Conservation (phyloP, 495 filamentous ascomycete genomes). For the Trichoderma virens region DNA sequence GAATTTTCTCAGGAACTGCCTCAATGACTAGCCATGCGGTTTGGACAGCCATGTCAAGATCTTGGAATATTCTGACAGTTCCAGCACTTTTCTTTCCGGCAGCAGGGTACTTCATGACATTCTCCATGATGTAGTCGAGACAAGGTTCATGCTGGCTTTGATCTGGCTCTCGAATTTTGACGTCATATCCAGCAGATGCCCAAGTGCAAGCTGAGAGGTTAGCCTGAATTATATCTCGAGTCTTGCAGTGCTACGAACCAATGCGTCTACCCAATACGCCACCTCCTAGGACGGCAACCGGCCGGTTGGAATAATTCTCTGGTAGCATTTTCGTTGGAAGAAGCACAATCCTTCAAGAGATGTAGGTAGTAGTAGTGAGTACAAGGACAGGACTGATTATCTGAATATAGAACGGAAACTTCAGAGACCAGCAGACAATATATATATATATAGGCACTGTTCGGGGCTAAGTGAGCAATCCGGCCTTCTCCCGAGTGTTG, state of each 20-base stretch:
- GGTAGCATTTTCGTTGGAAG: background rate
- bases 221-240: background rate
- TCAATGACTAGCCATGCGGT: slow-evolving; percentile 44
- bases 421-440: background rate
- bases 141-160: background rate
- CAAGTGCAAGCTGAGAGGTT: background rate
- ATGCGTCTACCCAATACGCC: background rate
- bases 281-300: background rate
- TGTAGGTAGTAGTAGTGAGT: background rate
- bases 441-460: background rate
- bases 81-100: background rate
- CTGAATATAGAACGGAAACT: background rate
- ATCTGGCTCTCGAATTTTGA: background rate
- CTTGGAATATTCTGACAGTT: background rate
- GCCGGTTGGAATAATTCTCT: background rate
- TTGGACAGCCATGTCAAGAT: background rate
- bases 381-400: background rate
- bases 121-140: background rate
- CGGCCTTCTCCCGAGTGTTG: background rate
- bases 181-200: background rate
- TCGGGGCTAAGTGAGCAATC: background rate
- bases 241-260: background rate
- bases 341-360: background rate
- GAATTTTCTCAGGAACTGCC: slow-evolving; percentile 46
- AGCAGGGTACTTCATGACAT: background rate